These are phyloP conservation scores for Austroboletus niveus DNA, from an alignment of 1,284 basidiomycete species.

Conservation along the genomic window DNA sequence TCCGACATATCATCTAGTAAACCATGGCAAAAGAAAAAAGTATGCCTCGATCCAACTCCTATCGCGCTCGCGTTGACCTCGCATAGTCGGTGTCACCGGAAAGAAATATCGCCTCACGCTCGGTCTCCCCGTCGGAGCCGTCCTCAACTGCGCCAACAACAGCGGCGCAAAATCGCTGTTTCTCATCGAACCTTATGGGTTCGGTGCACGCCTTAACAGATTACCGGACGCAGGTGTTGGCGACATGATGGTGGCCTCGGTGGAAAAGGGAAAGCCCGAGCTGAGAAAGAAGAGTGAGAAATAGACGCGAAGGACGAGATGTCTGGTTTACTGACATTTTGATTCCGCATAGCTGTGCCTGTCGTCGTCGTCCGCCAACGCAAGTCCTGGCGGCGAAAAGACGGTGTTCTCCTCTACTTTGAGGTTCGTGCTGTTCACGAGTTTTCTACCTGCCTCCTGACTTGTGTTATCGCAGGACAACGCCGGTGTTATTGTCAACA, in stretches of 20 bases:
- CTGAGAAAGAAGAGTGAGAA: conserved; percentile 94
- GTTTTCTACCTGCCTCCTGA: background rate
- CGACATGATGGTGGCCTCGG: conserved; percentile 98
- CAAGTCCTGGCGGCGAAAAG: conserved; percentile 97
- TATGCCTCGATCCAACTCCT: background rate
- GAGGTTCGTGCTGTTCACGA: conserved; percentile 51
- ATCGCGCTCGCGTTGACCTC: background rate
- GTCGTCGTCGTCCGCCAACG: conserved; percentile 97
- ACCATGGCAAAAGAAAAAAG: conserved; percentile 29
- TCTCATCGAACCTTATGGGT: conserved; percentile 89
- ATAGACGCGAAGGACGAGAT: background rate
- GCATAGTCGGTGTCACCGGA: conserved; percentile 54
- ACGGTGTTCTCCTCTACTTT: conserved; percentile 99
- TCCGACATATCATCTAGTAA: conserved; percentile 1
- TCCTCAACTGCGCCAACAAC: conserved; percentile 99
- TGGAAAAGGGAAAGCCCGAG: conserved; percentile 99
- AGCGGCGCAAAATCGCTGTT: conserved; percentile 96
- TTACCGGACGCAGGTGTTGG: conserved; percentile 97
- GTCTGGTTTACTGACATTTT: background rate
- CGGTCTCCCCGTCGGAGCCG: conserved; percentile 97
- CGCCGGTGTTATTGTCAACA: conserved; percentile 96
- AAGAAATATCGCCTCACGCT: conserved; percentile 98
- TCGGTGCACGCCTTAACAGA: conserved; percentile 96
- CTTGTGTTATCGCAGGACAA: conserved; percentile 62
- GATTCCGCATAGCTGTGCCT: conserved; percentile 77